These are phyloP conservation scores for Phytophthora cactorum DNA, from an alignment of 352 stramenopile genomes.

Conservation along the genomic window DNA sequence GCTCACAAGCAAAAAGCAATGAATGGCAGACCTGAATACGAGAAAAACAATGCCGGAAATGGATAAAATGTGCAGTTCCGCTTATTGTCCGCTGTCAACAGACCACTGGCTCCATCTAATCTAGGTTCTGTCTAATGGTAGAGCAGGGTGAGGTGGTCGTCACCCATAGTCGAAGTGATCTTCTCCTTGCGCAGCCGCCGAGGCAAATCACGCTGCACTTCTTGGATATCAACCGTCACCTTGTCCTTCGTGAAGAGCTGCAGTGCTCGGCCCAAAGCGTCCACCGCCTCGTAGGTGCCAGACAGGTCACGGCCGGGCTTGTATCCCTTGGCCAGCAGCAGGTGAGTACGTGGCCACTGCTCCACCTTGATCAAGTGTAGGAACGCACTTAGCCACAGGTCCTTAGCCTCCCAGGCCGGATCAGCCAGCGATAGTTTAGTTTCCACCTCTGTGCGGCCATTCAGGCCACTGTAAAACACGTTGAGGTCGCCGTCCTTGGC, in stretches of 20 bases:
- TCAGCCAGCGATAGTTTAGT: constrained; percentile 32
- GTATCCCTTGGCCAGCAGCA: constrained; percentile 73
- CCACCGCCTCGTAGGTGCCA: constrained; percentile 57
- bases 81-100: constrained; percentile 4
- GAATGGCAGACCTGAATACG: constrained; percentile 38
- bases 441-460: constrained; percentile 9
- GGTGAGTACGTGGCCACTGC: constrained; percentile 48
- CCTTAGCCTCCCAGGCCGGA: constrained; percentile 56
- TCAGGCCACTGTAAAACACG: constrained; percentile 52
- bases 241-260: constrained; percentile 37
- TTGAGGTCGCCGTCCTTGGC: constrained; percentile 49
- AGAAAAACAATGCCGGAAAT: constrained; percentile 32
- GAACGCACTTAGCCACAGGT: constrained; percentile 54
- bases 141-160: constrained; percentile 48
- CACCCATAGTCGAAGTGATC: constrained; percentile 7
- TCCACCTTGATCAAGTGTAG: constrained; percentile 66
- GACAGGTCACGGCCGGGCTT: constrained; percentile 56
- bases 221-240: constrained; percentile 43
- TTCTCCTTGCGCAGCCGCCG: constrained; percentile 43
- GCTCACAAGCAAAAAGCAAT: constrained; percentile 33
- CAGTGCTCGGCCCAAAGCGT: constrained; percentile 46
- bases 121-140: constrained; percentile 47
- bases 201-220: constrained; percentile 41
- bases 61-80: constrained; percentile 35
- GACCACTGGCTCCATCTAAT: constrained; percentile 16